A percentile compares a stretch with the other conserved stretches of the same genome.
phyloP scores from a whole-genome alignment of 2,329 filamentous ascomycete species.

The Arthroderma uncinatum region DNA sequence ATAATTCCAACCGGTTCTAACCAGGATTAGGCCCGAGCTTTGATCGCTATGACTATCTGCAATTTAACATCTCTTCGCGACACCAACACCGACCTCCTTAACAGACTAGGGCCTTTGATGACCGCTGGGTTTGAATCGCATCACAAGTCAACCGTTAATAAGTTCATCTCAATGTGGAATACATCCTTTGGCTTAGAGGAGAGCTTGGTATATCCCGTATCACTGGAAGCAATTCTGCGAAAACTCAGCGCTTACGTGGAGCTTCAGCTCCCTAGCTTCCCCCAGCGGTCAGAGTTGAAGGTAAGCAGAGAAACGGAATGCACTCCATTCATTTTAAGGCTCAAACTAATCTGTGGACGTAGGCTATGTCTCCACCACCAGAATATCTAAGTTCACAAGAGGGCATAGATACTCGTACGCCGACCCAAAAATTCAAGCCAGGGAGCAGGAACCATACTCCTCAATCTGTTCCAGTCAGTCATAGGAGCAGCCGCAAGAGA shows the following conservation, averaged over 20 bases:
- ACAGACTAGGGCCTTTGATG: constrained; percentile 43
- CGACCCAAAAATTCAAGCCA: not conserved
- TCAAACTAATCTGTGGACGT: constrained; percentile 7
- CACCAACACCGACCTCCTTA: constrained; percentile 31
- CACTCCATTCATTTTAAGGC: not conserved
- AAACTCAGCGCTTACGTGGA: constrained; percentile 48
- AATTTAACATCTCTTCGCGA: constrained; percentile 22
- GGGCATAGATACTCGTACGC: constrained; percentile 29
- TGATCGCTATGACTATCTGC: constrained; percentile 25
- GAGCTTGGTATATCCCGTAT: constrained; percentile 52
- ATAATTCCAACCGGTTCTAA: constrained; percentile 16
- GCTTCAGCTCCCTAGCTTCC: constrained; percentile 40
- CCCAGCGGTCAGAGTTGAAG: constrained; percentile 25
- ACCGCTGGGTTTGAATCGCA: constrained; percentile 44
- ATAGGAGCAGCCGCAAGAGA: not conserved
- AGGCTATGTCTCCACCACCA: constrained; percentile 14
- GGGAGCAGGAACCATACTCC: constrained; percentile 6
- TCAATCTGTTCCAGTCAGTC: not conserved
- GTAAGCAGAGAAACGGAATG: constrained; percentile 17
- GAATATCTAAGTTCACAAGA: constrained; percentile 40
- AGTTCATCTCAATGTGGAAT: constrained; percentile 57
- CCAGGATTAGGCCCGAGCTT: constrained; percentile 22
- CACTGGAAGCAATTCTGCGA: constrained; percentile 51
- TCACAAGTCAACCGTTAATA: constrained; percentile 40
- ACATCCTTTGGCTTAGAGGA: constrained; percentile 51